Evolutionary conservation across 2,329 filamentous ascomycete species (phyloP).

Genomic region (Metarhizium humberi): DNA sequence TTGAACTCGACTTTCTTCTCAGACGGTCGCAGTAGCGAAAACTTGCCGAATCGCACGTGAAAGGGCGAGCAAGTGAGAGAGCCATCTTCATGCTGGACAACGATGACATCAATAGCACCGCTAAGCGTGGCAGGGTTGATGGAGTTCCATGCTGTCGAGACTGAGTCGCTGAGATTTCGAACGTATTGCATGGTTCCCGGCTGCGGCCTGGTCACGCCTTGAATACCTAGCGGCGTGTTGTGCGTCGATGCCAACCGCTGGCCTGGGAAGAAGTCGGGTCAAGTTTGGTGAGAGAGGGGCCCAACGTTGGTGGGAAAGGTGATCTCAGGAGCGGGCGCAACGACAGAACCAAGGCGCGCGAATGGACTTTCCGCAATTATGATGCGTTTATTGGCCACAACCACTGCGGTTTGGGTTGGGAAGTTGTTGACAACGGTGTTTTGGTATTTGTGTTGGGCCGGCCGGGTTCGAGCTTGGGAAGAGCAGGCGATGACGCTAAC

Average conservation of each 20-base stretch:
- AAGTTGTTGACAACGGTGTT: neutral
- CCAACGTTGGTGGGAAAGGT: neutral
- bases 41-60: constrained; percentile 98
- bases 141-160: constrained; percentile 98
- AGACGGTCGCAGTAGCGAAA: constrained; percentile 85
- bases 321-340: neutral
- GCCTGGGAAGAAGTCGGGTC: neutral
- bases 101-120: constrained; percentile 97
- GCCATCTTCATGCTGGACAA: constrained; percentile 93
- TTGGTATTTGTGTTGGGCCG: too few species aligned
- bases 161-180: constrained; percentile 84
- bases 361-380: neutral
- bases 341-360: neutral
- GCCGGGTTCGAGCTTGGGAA: neutral
- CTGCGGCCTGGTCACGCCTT: constrained; percentile 4
- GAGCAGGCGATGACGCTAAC: neutral
- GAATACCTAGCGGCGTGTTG: neutral
- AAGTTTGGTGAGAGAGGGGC: neutral
- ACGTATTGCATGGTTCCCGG: constrained; percentile 85
- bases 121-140: constrained; percentile 97
- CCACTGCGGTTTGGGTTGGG: neutral
- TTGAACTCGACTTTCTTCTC: constrained; percentile 99
- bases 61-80: constrained; percentile 86
- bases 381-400: neutral
- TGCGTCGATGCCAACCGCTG: neutral